Conservation (phyloP, 1,139 yeast genomes). For the Yamadazyma diospyri region DNA sequence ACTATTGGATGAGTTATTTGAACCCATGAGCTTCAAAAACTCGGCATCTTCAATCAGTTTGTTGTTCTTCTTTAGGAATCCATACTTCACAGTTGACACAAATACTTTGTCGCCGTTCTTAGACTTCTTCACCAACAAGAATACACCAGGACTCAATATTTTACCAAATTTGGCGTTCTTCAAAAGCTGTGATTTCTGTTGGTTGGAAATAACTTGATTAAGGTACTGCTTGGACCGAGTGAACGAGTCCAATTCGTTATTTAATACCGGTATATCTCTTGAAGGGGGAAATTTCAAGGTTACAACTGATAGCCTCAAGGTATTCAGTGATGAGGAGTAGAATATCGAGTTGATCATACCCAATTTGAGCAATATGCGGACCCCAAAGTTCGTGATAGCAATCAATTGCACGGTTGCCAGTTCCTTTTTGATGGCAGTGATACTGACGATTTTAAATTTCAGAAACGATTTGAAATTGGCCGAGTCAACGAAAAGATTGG, state of each 20-base stretch:
- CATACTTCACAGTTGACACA: constrained; percentile 80
- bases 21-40: constrained; percentile 45
- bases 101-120: constrained; percentile 53
- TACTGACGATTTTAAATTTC: constrained; percentile 55
- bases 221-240: constrained; percentile 43
- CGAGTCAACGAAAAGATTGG: constrained; percentile 49
- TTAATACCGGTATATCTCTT: constrained; percentile 54
- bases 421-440: constrained; percentile 63
- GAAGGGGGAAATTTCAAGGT: constrained; percentile 76
- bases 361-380: constrained; percentile 65
- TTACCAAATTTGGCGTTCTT: constrained; percentile 46
- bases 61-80: constrained; percentile 67
- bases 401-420: constrained; percentile 71
- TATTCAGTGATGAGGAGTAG: constrained; percentile 20
- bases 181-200: constrained; percentile 45
- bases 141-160: constrained; percentile 80
- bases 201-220: constrained; percentile 40
- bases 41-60: constrained; percentile 82
- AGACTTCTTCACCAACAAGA: constrained; percentile 48
- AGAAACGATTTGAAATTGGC: constrained; percentile 41
- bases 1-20: constrained; percentile 13
- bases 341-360: constrained; percentile 29
- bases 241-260: constrained; percentile 45
- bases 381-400: constrained; percentile 85
- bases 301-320: constrained; percentile 40